A percentile compares a stretch with the other conserved stretches of the same genome.
Conservation (phyloP, 331 rosid genomes). For the Arachis monticola region DNA sequence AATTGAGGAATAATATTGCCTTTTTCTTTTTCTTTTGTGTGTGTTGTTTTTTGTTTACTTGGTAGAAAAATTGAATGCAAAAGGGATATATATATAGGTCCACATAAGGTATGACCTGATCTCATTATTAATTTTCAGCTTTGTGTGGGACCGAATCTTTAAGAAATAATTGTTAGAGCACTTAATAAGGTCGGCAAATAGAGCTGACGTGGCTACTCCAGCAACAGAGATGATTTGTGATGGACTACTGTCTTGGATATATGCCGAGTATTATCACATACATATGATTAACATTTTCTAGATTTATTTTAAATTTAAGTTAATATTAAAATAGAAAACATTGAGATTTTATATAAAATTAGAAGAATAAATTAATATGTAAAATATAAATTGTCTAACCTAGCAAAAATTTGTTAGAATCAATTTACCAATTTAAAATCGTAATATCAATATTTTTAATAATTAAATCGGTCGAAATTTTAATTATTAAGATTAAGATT, state of each 20-base stretch:
- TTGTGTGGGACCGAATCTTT: constrained; percentile 29
- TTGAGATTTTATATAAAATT: too few species aligned
- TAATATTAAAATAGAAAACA: too few species aligned
- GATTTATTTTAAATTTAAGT: too few species aligned
- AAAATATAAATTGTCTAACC: too few species aligned
- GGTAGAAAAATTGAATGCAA: constrained; percentile 25
- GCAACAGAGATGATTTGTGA: constrained; percentile 28
- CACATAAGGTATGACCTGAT: not conserved
- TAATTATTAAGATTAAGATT: too few species aligned
- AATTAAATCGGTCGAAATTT: too few species aligned
- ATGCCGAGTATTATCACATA: not conserved
- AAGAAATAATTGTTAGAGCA: constrained; percentile 36
- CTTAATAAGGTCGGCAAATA: constrained; percentile 32
- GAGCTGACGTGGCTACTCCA: constrained; percentile 38
- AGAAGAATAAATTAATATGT: too few species aligned
- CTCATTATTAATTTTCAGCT: not conserved
- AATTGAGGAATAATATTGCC: not conserved
- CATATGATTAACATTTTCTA: too few species aligned
- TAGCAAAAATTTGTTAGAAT: too few species aligned
- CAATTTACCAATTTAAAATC: too few species aligned
- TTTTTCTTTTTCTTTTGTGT: not conserved
- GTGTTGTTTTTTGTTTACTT: not conserved
- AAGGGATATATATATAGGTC: constrained; percentile 43
- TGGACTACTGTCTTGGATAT: not conserved
- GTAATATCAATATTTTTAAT: too few species aligned